These are phyloP conservation scores for Alternaria sp. DNA, from an alignment of 2,329 filamentous ascomycete species.

Conservation along the genomic window DNA sequence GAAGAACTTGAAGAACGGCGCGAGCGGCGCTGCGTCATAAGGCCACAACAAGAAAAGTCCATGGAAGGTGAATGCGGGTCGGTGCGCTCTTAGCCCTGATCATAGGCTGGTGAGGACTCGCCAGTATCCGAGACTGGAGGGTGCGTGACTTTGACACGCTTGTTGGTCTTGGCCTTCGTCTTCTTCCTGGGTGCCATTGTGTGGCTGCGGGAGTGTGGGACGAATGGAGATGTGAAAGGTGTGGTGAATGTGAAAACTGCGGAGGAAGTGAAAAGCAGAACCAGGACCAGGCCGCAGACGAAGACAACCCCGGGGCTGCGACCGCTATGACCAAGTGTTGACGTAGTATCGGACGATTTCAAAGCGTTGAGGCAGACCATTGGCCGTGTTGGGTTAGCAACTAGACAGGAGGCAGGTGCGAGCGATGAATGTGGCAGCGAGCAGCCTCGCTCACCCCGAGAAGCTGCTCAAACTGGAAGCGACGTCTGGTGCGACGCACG, in stretches of 20 bases:
- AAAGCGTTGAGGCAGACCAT: not conserved
- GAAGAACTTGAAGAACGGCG: not conserved
- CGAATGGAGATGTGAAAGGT: too few relatives aligned
- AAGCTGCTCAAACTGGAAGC: not conserved
- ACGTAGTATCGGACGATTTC: not conserved
- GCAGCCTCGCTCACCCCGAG: not conserved
- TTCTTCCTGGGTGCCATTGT: too few relatives aligned
- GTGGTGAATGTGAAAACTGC: not conserved
- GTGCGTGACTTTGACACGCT: not conserved
- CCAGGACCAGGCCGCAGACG: not conserved
- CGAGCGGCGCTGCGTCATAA: not conserved
- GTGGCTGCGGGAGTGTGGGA: too few relatives aligned
- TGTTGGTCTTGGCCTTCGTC: not conserved
- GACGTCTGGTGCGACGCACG: accelerated
- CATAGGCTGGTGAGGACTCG: not conserved
- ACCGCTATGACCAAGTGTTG: not conserved
- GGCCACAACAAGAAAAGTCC: not conserved
- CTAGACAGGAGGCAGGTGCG: not conserved
- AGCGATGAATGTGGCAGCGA: not conserved
- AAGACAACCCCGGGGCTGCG: not conserved
- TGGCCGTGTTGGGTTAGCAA: not conserved
- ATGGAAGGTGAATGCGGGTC: not conserved
- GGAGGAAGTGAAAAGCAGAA: not conserved
- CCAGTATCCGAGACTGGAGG: not conserved
- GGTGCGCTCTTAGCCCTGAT: not conserved